Conservation (phyloP, 1,284 basidiomycete species). For the Cryptococcus sp. region DNA sequence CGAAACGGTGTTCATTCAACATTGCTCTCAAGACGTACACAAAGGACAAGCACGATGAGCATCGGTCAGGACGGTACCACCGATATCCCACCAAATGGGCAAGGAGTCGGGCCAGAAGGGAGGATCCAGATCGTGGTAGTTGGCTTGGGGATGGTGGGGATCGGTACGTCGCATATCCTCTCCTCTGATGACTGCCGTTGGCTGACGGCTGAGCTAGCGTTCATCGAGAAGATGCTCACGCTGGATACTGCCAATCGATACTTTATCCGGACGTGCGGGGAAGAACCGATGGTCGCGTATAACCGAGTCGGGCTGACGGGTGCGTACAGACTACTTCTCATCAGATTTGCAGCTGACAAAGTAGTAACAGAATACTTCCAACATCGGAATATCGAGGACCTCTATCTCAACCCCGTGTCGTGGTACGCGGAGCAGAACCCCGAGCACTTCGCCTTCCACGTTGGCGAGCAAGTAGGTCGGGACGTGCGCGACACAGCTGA, state of each 20-base stretch:
- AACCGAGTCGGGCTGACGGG: slow-evolving; percentile 62
- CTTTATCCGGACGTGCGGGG: slow-evolving; percentile 65
- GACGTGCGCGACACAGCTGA: neutral
- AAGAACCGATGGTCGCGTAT: slow-evolving; percentile 56
- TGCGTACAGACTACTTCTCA: neutral
- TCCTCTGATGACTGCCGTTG: neutral
- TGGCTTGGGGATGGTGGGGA: slow-evolving; percentile 70
- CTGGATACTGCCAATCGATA: slow-evolving; percentile 60
- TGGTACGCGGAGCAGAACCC: slow-evolving; percentile 64
- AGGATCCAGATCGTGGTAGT: slow-evolving; percentile 58
- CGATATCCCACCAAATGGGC: no score
- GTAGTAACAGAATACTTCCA: slow-evolving; percentile 61
- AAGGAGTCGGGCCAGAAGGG: no score
- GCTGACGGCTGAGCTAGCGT: slow-evolving; percentile 54
- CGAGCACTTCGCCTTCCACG: slow-evolving; percentile 60
- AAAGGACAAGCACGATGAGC: no score
- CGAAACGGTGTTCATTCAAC: no score
- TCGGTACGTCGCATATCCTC: slow-evolving; percentile 54
- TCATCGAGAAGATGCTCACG: slow-evolving; percentile 67
- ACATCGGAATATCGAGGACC: slow-evolving; percentile 64
- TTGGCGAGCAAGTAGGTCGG: slow-evolving; percentile 59
- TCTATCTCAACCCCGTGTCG: slow-evolving; percentile 63
- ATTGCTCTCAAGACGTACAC: no score
- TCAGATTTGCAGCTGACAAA: neutral
- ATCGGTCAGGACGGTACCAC: no score